Percentiles rank a stretch among this genome's conserved stretches.
Conservation (phyloP, 1,284 basidiomycete genomes). For the Athelia sp. region DNA sequence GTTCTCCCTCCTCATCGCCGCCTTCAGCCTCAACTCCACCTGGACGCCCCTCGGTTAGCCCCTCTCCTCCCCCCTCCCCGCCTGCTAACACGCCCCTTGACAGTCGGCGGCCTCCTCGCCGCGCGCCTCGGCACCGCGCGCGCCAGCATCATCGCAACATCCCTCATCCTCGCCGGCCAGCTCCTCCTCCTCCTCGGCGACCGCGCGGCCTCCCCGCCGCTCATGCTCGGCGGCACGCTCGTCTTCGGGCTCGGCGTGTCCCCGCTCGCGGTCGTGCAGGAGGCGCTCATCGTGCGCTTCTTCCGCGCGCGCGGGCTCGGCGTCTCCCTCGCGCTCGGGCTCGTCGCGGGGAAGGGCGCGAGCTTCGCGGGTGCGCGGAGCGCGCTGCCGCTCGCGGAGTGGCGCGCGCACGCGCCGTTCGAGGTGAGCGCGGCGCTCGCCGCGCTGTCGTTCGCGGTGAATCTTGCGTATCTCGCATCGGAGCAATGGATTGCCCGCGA, state of each 20-base stretch:
- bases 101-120: conserved; percentile 53
- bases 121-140: conserved; percentile 64
- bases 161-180: conserved; percentile 56
- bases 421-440: conserved; percentile 61
- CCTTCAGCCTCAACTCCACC: conserved; percentile 72
- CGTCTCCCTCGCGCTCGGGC: conserved; percentile 71
- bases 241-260: conserved; percentile 76
- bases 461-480: conserved; percentile 58
- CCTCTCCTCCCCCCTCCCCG: too few species aligned
- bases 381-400: conserved; percentile 72
- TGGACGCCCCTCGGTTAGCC: conserved; percentile 62
- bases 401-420: conserved; percentile 69
- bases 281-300: conserved; percentile 77
- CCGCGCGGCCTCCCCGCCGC: conserved; percentile 45
- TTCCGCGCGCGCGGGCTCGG: conserved; percentile 73
- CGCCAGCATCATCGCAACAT: conserved; percentile 68
- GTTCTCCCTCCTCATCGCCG: conserved; percentile 71
- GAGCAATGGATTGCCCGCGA: conserved; percentile 59
- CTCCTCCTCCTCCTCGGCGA: conserved; percentile 59
- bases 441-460: conserved; percentile 59
- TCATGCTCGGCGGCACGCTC: conserved; percentile 71
- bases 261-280: conserved; percentile 72
- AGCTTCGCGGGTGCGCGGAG: conserved; percentile 72
- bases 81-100: too few species aligned
- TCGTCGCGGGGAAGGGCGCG: conserved; percentile 72